Base-by-base conservation (phyloP, 1,284 basidiomycete species). In the Leccinum insolens region DNA sequence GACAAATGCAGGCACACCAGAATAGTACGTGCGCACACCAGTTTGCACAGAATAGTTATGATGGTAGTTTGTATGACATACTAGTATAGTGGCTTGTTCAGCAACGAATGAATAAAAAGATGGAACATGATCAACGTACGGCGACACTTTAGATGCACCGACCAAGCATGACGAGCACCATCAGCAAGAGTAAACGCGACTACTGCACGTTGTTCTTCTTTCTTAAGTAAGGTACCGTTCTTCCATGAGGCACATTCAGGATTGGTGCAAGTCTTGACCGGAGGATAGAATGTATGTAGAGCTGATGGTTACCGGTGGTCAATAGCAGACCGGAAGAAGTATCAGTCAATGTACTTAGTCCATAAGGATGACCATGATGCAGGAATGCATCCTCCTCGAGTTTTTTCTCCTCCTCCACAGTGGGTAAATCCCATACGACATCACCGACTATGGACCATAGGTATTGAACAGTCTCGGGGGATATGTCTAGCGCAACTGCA, bases 151-250 rank as follows among this genome's bases (percentile, higher is more conserved):
- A 74, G 44, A 17, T 69, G 67, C 8, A 74, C 63, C n/a, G 59
- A 61, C 69, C 67, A 73, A 8, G 71, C 74, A 14, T 71, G 74
- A 39, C 72, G 71, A 3, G 71, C 72, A n/a, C 76, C 73, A 59
- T 70, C 55, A 3, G 52, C 39, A 17, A 69, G 64, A 3, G 74
- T 78, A 66, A 72, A 76, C 2, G 72, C 37, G 11, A 78, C 69
- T 34, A 68, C 71, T 17, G 64, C 25, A 2, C 67, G 39, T 17
- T 65, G 68, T 44, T 73, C 63, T 20, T 72, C 70, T 63, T 75
- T 74, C 60, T 75, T 74, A 58, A 73, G 72, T 11, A 65, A 12
- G 2, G 4, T 67, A 11, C 34, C 20, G 7, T 7, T 8, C 4
- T n/a, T 17, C 8, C 22, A 17, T 11, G 60, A 12, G 22, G 37